Evolutionary conservation across 2,329 filamentous ascomycete species (phyloP), one percentile per base, ranked within the genome.

Genomic region (Diaporthe vexans): DNA sequence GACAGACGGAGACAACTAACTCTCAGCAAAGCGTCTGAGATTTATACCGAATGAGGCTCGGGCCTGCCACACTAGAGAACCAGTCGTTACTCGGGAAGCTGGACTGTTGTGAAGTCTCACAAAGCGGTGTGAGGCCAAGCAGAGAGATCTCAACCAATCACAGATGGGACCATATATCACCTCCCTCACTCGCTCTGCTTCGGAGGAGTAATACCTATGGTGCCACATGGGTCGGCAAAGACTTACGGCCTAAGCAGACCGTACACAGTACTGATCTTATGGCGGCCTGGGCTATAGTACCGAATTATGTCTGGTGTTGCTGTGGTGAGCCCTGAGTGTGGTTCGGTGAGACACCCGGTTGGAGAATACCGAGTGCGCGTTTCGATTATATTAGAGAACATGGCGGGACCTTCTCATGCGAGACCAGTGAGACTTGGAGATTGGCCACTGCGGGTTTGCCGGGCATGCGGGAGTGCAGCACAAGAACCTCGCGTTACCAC

Each of bases 341-440:
- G 40, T 63, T 33, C 43, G 59, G 58, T 40, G 37, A 21, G 58
- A 29, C n/a, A 63, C 37, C 58, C 40, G 24, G 58, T 46, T 63
- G 59, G 59, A 46, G 35, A 19, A 19, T 46, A 21, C 43, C 6
- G 43, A 46, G 17, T 46, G 43, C 17, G 17, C 43, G 58, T 63
- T 46, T 63, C 58, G 24, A 29, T 3, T 63, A 63, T 29, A 63
- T 29, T 46, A n/a, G 37, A 29, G 21, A 24, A 9, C 17, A 17
- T 19, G 35, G 5, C n/a, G 35, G 26, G 33, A 43, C n/a, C 37
- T 26, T 33, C 29, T 33, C 29, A 33, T 33, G 29, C 29, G 29
- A 33, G 4, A 4, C 5, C 29, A 33, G 5, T 33, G 29, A 33
- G 29, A 33, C 29, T 33, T 33, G 29, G 29, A 33, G 29, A 33